phyloP scores from a whole-genome alignment of 2,329 filamentous ascomycete genomes.

The Rutstroemia sp. region DNA sequence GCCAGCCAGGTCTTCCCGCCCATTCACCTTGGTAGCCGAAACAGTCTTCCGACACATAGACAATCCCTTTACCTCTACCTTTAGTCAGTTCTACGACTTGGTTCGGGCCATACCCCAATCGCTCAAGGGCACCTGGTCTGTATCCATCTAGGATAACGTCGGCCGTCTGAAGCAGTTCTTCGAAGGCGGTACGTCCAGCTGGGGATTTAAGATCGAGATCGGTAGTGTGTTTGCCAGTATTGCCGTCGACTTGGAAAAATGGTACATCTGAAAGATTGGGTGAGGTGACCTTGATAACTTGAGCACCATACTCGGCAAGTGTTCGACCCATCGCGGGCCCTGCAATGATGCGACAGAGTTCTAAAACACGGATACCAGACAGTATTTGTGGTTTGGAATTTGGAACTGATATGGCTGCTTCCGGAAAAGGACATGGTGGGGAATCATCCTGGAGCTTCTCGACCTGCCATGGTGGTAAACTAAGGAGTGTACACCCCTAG shows the following conservation, averaged over 20 bases:
- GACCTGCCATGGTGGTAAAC: slow-evolving; percentile 40
- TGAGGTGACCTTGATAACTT: slow-evolving; percentile 65
- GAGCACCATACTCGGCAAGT: slow-evolving; percentile 68
- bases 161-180: slow-evolving; percentile 50
- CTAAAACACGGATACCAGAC: slow-evolving; percentile 62
- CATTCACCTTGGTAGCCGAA: slow-evolving; percentile 60
- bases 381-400: slow-evolving; percentile 29
- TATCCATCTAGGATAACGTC: slow-evolving; percentile 66
- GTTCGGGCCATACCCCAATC: slow-evolving; percentile 55
- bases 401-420: slow-evolving; percentile 22
- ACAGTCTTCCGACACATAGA: slow-evolving; percentile 66
- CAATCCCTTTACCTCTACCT: slow-evolving; percentile 51
- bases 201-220: slow-evolving; percentile 54
- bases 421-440: slow-evolving; percentile 35
- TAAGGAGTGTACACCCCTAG: slow-evolving; percentile 34
- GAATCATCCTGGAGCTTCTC: slow-evolving; percentile 38
- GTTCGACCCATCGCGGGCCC: slow-evolving; percentile 65
- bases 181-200: slow-evolving; percentile 47
- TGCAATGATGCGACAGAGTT: slow-evolving; percentile 69
- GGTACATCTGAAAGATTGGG: slow-evolving; percentile 62
- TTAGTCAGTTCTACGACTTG: slow-evolving; percentile 45
- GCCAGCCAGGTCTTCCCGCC: slow-evolving; percentile 60
- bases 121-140: slow-evolving; percentile 56
- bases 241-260: slow-evolving; percentile 66
- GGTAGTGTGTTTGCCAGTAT: slow-evolving; percentile 61